A percentile compares a stretch with the other conserved stretches of the same genome.
phyloP scores from a whole-genome alignment of 129 eudicot genomes.

The Glebionis coronaria region DNA sequence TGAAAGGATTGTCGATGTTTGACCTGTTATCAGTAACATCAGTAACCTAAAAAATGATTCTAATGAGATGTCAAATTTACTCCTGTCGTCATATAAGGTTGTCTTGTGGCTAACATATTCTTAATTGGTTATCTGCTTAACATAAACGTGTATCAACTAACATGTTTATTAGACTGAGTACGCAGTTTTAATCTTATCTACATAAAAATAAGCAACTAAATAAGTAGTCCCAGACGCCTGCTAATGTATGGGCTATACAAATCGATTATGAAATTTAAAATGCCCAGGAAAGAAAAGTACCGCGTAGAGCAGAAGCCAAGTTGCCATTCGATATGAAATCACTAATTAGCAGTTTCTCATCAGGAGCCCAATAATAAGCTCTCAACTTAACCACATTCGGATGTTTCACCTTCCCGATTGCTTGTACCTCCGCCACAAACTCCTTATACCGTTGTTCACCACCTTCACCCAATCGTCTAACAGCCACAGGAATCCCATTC shows the following conservation, averaged over 20 bases:
- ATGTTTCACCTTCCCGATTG: conserved; percentile 81
- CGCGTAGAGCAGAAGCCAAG: conserved; percentile 78
- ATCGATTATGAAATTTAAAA: not conserved
- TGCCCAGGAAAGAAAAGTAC: conserved; percentile 26
- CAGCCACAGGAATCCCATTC: conserved; percentile 93
- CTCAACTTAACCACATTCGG: conserved; percentile 92
- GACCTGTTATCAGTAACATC: conserved; percentile 28
- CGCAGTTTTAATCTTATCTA: too few species aligned
- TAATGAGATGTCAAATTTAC: too few species aligned
- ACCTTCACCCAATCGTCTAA: conserved; percentile 92
- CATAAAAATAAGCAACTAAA: too few species aligned
- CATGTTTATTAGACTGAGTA: too few species aligned
- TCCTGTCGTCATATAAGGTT: too few species aligned
- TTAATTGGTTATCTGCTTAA: not conserved
- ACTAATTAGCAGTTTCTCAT: conserved; percentile 87
- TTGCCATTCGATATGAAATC: conserved; percentile 94
- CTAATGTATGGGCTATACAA: not conserved
- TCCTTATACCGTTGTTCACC: conserved; percentile 94
- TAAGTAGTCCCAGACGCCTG: too few species aligned
- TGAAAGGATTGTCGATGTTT: conserved; percentile 49
- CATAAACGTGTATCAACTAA: too few species aligned
- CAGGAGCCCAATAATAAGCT: conserved; percentile 99
- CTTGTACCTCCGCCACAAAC: conserved; percentile 86
- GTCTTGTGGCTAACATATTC: too few species aligned
- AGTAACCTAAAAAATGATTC: too few species aligned